phyloP scores from a whole-genome alignment of 805 yeast genomes.

The Debaryomyces tyrocola region DNA sequence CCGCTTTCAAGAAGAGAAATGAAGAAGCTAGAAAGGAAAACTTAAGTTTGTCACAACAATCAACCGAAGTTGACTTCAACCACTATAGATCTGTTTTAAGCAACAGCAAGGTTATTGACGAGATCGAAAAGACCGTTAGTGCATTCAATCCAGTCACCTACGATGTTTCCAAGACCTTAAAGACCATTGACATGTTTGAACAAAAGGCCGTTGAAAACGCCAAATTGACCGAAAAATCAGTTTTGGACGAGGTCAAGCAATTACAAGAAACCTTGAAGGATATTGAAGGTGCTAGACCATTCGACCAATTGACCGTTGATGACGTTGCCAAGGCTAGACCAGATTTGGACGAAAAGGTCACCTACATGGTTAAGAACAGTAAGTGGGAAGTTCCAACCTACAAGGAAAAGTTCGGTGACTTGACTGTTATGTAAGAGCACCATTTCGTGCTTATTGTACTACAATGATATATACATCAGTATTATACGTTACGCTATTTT shows the following conservation, averaged over 20 bases:
- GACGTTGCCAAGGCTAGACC: slow-evolving; percentile 96
- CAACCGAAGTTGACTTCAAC: slow-evolving; percentile 76
- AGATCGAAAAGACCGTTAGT: slow-evolving; percentile 74
- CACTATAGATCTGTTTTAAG: slow-evolving; percentile 78
- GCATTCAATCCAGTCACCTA: slow-evolving; percentile 80
- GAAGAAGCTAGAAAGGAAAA: slow-evolving; percentile 93
- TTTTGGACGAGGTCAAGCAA: slow-evolving; percentile 79
- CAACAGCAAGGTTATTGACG: slow-evolving; percentile 76
- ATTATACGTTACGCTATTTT: background rate
- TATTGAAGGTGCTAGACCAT: slow-evolving; percentile 96
- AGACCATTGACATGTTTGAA: slow-evolving; percentile 91
- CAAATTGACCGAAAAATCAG: slow-evolving; percentile 86
- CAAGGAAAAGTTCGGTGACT: slow-evolving; percentile 96
- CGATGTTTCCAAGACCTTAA: slow-evolving; percentile 86
- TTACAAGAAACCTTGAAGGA: slow-evolving; percentile 86
- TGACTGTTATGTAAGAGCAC: slow-evolving; percentile 75
- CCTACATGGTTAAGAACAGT: slow-evolving; percentile 92
- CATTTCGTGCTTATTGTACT: no score
- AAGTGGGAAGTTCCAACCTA: slow-evolving; percentile 98
- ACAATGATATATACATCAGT: no score
- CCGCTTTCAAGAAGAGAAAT: slow-evolving; percentile 96
- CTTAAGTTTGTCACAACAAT: slow-evolving; percentile 67
- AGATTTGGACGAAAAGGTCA: slow-evolving; percentile 94
- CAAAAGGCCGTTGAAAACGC: slow-evolving; percentile 95
- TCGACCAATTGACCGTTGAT: slow-evolving; percentile 93